Base-by-base conservation (phyloP, 371 early-diverging fungal genomes). In the Syncephalastrum contaminatum region DNA sequence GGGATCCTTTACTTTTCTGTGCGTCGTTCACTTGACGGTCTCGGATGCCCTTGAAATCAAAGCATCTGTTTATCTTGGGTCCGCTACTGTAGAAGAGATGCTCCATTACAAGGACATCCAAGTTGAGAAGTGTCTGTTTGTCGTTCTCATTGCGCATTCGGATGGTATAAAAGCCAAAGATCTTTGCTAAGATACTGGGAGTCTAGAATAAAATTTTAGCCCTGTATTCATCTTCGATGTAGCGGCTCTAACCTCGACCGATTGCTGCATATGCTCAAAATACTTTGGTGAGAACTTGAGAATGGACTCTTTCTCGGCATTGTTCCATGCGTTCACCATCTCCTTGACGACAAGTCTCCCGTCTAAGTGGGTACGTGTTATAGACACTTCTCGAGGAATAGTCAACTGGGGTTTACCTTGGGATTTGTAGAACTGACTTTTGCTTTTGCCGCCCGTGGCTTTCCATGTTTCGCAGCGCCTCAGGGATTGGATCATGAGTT, bases 61-160 rank as follows among this genome's bases (percentile, higher is more conserved):
- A 97, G 6, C 36, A 88, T 85, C 79, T 85, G 60, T 4, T 75
- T 54, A 91, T 85, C 43, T 76, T 81, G 48, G 89, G 82, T 21
- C 27, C 50, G n/a, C 45, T 50, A 12, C 86, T 81, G 66, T 85
- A 92, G 63, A 94, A 96, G 48, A 97, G 69, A 61, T 96, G 91
- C 65, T 97, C 97, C 96, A 95, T 95, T 5, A 97, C 93, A n/a
- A 96, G 67, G 1, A 96, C 83, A 63, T 94, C 94, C 62, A 96
- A 83, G 54, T 91, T 87, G 25, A 77, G 39, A 20, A 80, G 64
- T 2, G 71, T 63, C 22, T 85, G 85, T 25, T 91, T 87, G 15
- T 88, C 88, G 1, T 67, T 62, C 6, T 80, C 54, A 48, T 88
- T 91, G 62, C 85, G 88, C 66, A 85, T 88, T 47, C 83, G 82